Evolutionary conservation across 2,329 filamentous ascomycete species (phyloP).

Genomic region (Septoria petroselini): DNA sequence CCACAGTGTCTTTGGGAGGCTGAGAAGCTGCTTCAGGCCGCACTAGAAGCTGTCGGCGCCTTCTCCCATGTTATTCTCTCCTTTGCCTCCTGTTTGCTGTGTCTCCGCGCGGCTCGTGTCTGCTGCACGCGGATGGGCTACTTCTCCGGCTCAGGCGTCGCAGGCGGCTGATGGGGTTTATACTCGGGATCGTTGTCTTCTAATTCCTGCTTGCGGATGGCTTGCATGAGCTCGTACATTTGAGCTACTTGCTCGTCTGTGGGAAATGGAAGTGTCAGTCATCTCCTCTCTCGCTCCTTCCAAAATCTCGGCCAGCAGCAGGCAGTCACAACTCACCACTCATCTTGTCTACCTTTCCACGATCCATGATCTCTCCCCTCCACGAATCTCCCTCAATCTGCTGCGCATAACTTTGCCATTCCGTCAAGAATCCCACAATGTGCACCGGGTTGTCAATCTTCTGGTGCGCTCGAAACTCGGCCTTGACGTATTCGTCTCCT

Average conservation of each 20-base stretch:
- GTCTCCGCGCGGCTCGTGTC: background rate
- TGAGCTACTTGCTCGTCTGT: constrained; percentile 81
- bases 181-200: constrained; percentile 46
- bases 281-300: constrained; percentile 37
- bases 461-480: constrained; percentile 82
- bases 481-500: constrained; percentile 90
- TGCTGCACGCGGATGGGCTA: background rate
- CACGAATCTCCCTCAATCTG: constrained; percentile 83
- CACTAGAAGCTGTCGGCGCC: too few relatives aligned
- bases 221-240: constrained; percentile 88
- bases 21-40: too few relatives aligned
- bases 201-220: constrained; percentile 59
- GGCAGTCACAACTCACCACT: constrained; percentile 62
- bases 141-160: constrained; percentile 11
- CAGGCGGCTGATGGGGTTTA: constrained; percentile 22
- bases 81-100: too few relatives aligned
- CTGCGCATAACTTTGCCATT: constrained; percentile 98
- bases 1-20: too few relatives aligned
- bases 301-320: background rate
- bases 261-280: background rate
- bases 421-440: constrained; percentile 89
- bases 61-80: too few relatives aligned
- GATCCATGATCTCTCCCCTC: constrained; percentile 80
- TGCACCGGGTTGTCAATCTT: constrained; percentile 87
- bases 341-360: constrained; percentile 84